Base-by-base conservation (phyloP, 2,329 filamentous ascomycete species). In the Lojkania enalia region DNA sequence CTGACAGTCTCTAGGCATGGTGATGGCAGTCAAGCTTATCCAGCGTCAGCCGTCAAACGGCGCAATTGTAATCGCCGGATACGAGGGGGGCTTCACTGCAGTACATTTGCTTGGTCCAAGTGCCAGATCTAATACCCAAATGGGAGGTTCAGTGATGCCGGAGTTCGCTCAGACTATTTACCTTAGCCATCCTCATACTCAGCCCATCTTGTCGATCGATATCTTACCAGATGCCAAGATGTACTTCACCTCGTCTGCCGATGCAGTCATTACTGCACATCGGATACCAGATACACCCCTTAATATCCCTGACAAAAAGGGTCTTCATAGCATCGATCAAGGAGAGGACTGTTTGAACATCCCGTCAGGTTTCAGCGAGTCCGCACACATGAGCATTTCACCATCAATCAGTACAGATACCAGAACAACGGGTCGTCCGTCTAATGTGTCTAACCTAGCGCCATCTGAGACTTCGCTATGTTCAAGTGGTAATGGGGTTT, bases 221-320 rank as follows among this genome's bases (percentile, higher is more conserved):
- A 48, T 67, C 12, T 62, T 65, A 3, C 63, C 67, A 2, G 56
- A 61, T 25, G 49, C 48, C 70, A 71, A 75, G 75, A 11, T 84
- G 51, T 95, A 90, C 61, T 75, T 91, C 52, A 91, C 90, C 0
- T 94, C 89, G 0, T 83, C 86, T 6, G 91, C 91, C 4, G 92
- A 97, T 70, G 83, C 88, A 1, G 69, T 87, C 15, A 75, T 97
- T 39, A 85, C 83, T 18, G 89, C 87, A 60, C 90, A 96, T 63
- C 82, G 84, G 0, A 75, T 95, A 19, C 79, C 80, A 6, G 51
- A 63, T 1, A 16, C 57, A 18, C 25, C 51, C n/a, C 14, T 20
- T 20, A 20, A 43, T 27, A 35, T 30, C 27, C 15, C 29, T 12
- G 11, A n/a, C 3, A 16, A 32, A 14, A 18, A 27, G n/a, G 9